phyloP scores from a whole-genome alignment of 1,284 basidiomycete species.

The Cryptococcus hybrid region DNA sequence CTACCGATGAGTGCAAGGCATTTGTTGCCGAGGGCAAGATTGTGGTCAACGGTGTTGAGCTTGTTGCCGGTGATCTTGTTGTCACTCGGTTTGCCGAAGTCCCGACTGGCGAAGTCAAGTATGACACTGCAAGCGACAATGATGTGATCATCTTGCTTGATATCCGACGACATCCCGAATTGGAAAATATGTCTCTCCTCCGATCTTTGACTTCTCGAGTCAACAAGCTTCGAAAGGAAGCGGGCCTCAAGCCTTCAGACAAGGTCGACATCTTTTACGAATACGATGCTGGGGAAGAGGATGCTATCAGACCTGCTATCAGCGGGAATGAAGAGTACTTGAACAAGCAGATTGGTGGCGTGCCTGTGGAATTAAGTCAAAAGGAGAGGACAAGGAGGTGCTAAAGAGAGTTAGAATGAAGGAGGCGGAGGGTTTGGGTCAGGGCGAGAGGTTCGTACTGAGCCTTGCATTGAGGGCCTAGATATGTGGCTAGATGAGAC shows the following conservation, averaged over 20 bases:
- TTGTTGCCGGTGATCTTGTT: slow-evolving; percentile 84
- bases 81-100: slow-evolving; percentile 90
- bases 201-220: slow-evolving; percentile 91
- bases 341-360: slow-evolving; percentile 69
- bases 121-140: slow-evolving; percentile 76
- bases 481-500: not conserved
- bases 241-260: slow-evolving; percentile 90
- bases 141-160: slow-evolving; percentile 94
- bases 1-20: slow-evolving; percentile 78
- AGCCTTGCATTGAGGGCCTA: slow-evolving; percentile 26
- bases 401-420: slow-evolving; percentile 59
- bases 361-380: slow-evolving; percentile 63
- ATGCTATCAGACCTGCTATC: slow-evolving; percentile 65
- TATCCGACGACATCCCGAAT: slow-evolving; percentile 78
- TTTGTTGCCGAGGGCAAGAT: slow-evolving; percentile 78
- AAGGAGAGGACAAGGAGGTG: slow-evolving; percentile 70
- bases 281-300: slow-evolving; percentile 69
- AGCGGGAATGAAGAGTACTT: slow-evolving; percentile 64
- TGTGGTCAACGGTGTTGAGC: slow-evolving; percentile 82
- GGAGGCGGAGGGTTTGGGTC: slow-evolving; percentile 91
- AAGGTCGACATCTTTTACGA: slow-evolving; percentile 87
- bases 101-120: slow-evolving; percentile 47
- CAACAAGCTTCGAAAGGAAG: slow-evolving; percentile 94
- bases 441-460: slow-evolving; percentile 62
- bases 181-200: slow-evolving; percentile 83